phyloP scores from a whole-genome alignment of 164 flowering plant genomes.

The Euptelea pleiosperma region DNA sequence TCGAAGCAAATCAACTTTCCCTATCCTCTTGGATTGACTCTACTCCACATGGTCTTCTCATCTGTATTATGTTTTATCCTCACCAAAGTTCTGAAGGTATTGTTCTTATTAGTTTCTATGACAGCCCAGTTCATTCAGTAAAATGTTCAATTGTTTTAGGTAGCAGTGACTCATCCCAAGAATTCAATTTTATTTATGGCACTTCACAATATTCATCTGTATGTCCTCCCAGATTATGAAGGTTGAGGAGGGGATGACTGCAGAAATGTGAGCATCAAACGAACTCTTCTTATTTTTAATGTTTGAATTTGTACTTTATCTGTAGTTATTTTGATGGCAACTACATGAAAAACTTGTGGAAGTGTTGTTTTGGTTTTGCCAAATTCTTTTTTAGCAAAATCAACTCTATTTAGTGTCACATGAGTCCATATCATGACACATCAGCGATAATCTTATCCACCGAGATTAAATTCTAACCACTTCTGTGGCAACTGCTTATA shows the following conservation, averaged over 20 bases:
- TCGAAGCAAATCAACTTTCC: constrained; percentile 97
- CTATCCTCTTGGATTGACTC: constrained; percentile 91
- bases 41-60: constrained; percentile 96
- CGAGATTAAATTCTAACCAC: too few relatives aligned
- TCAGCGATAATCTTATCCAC: too few relatives aligned
- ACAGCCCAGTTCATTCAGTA: background rate
- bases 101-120: constrained; percentile 1
- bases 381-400: background rate
- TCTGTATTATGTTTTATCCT: constrained; percentile 82
- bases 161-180: background rate
- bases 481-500: too few relatives aligned
- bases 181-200: background rate
- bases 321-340: background rate
- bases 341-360: background rate
- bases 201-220: constrained; percentile 9
- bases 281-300: constrained; percentile 1
- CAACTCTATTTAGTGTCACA: background rate
- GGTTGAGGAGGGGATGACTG: constrained; percentile 91
- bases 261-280: constrained; percentile 68
- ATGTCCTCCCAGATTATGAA: constrained; percentile 56
- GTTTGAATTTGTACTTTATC: background rate
- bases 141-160: background rate
- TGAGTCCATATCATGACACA: too few relatives aligned
- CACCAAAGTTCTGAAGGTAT: constrained; percentile 85
- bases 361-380: background rate